Percentiles rank a stretch among this genome's conserved stretches.
Conservation (phyloP, 2,329 filamentous ascomycete species). For the Calonectria pauciramosa region DNA sequence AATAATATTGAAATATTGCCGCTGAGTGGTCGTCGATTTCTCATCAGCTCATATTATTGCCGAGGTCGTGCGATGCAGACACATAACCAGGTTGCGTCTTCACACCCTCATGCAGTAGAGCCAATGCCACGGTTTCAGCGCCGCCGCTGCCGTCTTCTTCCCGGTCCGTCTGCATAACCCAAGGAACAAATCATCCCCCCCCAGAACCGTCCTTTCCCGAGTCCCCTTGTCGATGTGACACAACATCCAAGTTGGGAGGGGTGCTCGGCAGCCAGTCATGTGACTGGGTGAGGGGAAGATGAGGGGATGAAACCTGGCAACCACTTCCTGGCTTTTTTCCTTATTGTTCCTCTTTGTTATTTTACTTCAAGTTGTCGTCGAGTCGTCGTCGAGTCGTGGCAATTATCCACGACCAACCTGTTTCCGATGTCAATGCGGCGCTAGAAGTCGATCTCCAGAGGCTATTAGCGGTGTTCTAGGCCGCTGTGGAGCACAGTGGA, state of each 20-base stretch:
- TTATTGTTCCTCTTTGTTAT: slow-evolving; percentile 26
- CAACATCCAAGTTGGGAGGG: slow-evolving; percentile 36
- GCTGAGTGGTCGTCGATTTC: neutral
- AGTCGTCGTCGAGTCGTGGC: slow-evolving; percentile 19
- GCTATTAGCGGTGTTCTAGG: slow-evolving; percentile 7
- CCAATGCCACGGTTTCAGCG: slow-evolving; percentile 26
- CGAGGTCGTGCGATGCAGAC: slow-evolving; percentile 25
- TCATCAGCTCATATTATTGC: slow-evolving; percentile 17
- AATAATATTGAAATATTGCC: neutral
- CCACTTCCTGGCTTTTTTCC: slow-evolving; percentile 28
- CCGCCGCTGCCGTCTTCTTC: slow-evolving; percentile 21
- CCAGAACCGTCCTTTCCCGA: slow-evolving; percentile 37
- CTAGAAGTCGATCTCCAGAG: slow-evolving; percentile 18
- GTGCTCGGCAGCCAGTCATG: slow-evolving; percentile 47
- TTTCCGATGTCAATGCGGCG: slow-evolving; percentile 26
- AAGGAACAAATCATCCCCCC: slow-evolving; percentile 31
- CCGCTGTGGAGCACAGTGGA: slow-evolving; percentile 23
- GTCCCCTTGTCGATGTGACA: slow-evolving; percentile 45
- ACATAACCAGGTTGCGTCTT: slow-evolving; percentile 27
- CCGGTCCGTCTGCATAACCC: slow-evolving; percentile 30
- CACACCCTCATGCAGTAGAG: slow-evolving; percentile 22
- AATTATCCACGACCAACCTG: slow-evolving; percentile 11
- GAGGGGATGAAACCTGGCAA: slow-evolving; percentile 45
- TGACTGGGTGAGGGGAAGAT: slow-evolving; percentile 51
- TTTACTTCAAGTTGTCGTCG: slow-evolving; percentile 13